A percentile compares a stretch with the other conserved stretches of the same genome.
Evolutionary conservation across 2,329 filamentous ascomycete genomes (phyloP).

Genomic region (Aspergillus fischeri): DNA sequence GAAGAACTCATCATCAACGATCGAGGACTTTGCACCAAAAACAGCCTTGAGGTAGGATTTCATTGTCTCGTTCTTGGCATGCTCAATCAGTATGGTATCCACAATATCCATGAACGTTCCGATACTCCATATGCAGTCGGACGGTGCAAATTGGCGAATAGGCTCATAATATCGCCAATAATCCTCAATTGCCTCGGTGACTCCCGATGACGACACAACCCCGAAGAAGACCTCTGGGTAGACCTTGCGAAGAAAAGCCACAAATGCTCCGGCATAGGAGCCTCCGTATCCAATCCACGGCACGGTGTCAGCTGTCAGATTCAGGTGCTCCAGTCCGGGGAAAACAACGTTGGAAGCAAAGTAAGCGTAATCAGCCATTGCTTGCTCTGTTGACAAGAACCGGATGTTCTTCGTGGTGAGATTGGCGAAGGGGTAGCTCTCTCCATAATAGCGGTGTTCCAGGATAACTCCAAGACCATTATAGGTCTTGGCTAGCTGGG

Average conservation of each 20-base stretch:
- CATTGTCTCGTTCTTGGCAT: slow-evolving; percentile 41
- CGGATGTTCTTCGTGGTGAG: slow-evolving; percentile 67
- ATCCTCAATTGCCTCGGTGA: slow-evolving; percentile 72
- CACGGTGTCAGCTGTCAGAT: slow-evolving; percentile 61
- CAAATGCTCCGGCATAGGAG: slow-evolving; percentile 77
- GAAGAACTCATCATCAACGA: slow-evolving; percentile 11
- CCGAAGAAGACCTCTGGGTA: slow-evolving; percentile 79
- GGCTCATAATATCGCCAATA: slow-evolving; percentile 66
- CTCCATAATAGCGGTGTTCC: slow-evolving; percentile 84
- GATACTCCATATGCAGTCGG: slow-evolving; percentile 61
- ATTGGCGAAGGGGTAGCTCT: slow-evolving; percentile 64
- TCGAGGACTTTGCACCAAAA: slow-evolving; percentile 44
- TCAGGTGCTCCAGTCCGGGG: slow-evolving; percentile 61
- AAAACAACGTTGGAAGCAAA: slow-evolving; percentile 73
- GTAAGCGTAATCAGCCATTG: slow-evolving; percentile 74
- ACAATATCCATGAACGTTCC: slow-evolving; percentile 58
- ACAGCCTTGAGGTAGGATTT: slow-evolving; percentile 49
- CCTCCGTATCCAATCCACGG: slow-evolving; percentile 80
- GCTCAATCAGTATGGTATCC: slow-evolving; percentile 54
- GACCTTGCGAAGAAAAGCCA: slow-evolving; percentile 67
- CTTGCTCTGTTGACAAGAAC: slow-evolving; percentile 79
- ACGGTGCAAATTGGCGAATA: slow-evolving; percentile 52
- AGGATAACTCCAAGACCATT: slow-evolving; percentile 74
- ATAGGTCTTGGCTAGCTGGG: slow-evolving; percentile 65
- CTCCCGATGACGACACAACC: slow-evolving; percentile 74